phyloP scores from a whole-genome alignment of 495 filamentous ascomycete genomes.

The Paragyromitra xinjiangensis region DNA sequence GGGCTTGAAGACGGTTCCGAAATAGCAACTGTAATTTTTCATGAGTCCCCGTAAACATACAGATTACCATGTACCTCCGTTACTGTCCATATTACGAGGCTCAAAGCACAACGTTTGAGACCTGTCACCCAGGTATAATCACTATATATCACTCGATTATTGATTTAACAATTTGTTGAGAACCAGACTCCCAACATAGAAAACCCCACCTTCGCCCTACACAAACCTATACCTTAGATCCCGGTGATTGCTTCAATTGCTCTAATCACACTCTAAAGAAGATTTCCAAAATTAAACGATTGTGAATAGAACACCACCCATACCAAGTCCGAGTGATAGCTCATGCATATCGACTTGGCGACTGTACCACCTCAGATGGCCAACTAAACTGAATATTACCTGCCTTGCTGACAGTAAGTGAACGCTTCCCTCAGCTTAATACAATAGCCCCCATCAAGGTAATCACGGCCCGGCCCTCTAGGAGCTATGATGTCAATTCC shows the following conservation, averaged over 20 bases:
- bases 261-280: too few relatives aligned
- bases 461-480: not conserved
- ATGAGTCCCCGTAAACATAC: not conserved
- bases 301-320: not conserved
- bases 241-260: too few relatives aligned
- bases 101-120: not conserved
- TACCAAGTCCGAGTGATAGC: slow-evolving; percentile 11
- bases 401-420: not conserved
- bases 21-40: not conserved
- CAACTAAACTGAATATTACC: not conserved
- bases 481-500: not conserved
- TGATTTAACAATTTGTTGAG: not conserved
- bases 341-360: not conserved
- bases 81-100: not conserved
- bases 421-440: not conserved
- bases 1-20: not conserved
- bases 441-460: not conserved
- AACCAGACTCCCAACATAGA: too few relatives aligned
- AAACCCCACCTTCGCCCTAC: too few relatives aligned
- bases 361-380: not conserved
- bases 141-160: slow-evolving; percentile 8
- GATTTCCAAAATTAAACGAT: not conserved
- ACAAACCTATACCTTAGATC: too few relatives aligned
- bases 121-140: not conserved
- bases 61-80: not conserved